A percentile compares a stretch with the other conserved stretches of the same genome.
These are phyloP conservation scores for Lactarius sanguifluus DNA, from an alignment of 768 basidiomycete species.

Conservation along the genomic window DNA sequence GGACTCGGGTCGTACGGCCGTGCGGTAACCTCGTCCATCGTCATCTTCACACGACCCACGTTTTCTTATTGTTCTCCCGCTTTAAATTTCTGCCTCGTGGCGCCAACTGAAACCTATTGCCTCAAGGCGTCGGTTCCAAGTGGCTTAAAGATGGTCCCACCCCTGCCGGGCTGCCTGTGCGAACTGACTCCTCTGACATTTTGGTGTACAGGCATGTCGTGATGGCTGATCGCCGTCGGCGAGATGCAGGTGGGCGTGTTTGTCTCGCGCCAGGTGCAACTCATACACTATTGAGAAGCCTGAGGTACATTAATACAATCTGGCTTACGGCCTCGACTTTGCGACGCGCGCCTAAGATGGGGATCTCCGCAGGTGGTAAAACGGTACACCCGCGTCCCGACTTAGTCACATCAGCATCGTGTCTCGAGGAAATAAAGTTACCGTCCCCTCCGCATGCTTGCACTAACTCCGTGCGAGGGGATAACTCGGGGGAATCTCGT, in stretches of 20 bases:
- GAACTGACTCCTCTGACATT: background rate
- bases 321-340: background rate
- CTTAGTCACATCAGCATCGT: background rate
- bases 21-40: background rate
- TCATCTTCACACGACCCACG: background rate
- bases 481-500: background rate
- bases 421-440: background rate
- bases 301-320: background rate
- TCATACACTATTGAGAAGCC: background rate
- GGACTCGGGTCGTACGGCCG: background rate
- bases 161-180: background rate
- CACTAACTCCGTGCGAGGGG: background rate
- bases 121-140: background rate
- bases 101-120: background rate
- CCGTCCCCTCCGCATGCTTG: background rate
- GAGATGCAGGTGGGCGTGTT: background rate
- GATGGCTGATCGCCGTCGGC: too few species aligned
- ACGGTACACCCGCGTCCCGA: too few species aligned
- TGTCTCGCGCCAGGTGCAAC: background rate
- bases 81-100: background rate
- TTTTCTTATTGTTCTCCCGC: constrained; percentile 1
- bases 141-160: background rate
- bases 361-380: background rate
- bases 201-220: background rate
- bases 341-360: background rate